Evolutionary conservation across 768 basidiomycete genomes (phyloP).

Genomic region (Guyanaporus albipodus): DNA sequence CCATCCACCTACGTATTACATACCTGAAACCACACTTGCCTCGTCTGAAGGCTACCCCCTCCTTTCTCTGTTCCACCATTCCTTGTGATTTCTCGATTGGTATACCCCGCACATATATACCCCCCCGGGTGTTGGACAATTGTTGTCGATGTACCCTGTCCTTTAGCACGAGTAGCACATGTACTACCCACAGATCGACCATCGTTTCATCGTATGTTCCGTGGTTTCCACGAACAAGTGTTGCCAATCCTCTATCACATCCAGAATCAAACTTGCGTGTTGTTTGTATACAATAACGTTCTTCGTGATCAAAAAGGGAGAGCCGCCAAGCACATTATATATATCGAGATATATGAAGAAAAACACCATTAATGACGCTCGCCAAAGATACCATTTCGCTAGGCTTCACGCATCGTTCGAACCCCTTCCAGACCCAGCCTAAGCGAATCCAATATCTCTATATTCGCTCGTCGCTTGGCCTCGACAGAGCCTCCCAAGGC

Average conservation of each 20-base stretch:
- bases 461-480: slow-evolving; percentile 27
- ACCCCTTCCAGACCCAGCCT: slow-evolving; percentile 21
- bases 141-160: not conserved
- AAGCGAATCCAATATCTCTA: slow-evolving; percentile 21
- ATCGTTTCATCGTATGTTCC: not conserved
- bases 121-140: not conserved
- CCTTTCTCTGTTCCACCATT: not conserved
- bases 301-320: no score
- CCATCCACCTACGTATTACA: no score
- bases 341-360: no score
- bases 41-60: slow-evolving; percentile 4
- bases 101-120: slow-evolving; percentile 5
- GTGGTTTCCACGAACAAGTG: no score
- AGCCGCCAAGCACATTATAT: no score
- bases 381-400: no score
- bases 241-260: no score
- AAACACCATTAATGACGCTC: no score
- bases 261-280: no score
- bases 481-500: slow-evolving; percentile 52
- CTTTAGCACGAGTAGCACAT: not conserved
- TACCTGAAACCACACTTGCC: not conserved
- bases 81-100: not conserved
- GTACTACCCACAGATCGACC: not conserved
- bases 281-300: no score
- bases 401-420: slow-evolving; percentile 7